Evolutionary conservation across 306 rosid genomes (phyloP), one percentile per base, ranked within the genome.

Genomic region (Citrullus amarus): DNA sequence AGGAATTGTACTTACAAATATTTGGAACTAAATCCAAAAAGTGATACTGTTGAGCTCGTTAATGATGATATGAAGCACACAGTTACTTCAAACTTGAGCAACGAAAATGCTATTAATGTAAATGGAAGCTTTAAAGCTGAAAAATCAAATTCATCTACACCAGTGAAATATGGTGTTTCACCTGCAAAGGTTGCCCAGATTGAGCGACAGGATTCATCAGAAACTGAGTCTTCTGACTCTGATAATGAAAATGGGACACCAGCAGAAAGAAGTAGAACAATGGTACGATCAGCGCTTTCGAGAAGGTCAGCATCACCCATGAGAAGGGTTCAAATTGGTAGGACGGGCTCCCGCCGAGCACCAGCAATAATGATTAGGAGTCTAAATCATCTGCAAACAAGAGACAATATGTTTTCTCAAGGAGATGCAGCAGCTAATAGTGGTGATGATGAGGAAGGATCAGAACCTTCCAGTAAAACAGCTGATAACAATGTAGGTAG

Each of bases 271-370:
- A 95, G 97, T 81, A 90, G 98, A 55, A 88, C 91, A 79, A 87
- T 92, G 39, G 75, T 85, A 79, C 89, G 97, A 77, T 86, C 88
- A 56, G 86, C 92, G 76, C 69, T 91, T 60, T 91, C 98, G 12
- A 87, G 96, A 87, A 89, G 98, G 81, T 92, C 97, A 53, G 97
- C 98, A 79, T 92, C 98, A 78, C 98, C 98, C 50, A 95, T 95
- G 98, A 88, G 97, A 83, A 89, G 98, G 82, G 44, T 95, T 56
- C 97, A 95, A 82, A 88, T 95, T 61, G 98, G 98, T 72, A 91
- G 85, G 87, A 83, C 92, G 44, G 96, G 98, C 69, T 89, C 97
- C 9, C 96, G 97, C 80, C 86, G 93, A 80, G 97, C 96, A 2
- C 86, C 98, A 55, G 97, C 97, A 51, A 53, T 95, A 78, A 88